Evolutionary conservation across 768 basidiomycete species (phyloP).

Genomic region (Sarcomyxa edulis): DNA sequence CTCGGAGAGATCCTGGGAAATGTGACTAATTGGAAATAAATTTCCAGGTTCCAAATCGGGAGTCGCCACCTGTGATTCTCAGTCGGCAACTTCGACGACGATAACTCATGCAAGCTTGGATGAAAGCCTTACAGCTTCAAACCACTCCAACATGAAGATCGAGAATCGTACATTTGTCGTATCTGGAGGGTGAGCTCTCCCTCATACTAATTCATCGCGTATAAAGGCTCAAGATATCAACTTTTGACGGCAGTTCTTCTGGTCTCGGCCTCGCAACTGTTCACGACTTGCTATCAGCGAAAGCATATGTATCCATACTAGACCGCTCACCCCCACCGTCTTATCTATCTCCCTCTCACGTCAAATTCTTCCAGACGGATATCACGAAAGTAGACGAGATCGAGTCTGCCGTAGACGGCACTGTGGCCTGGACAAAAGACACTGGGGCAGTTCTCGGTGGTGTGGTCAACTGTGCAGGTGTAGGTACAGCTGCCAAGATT

Average conservation of each 20-base stretch:
- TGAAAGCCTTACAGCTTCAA: not conserved
- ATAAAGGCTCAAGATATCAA: no score
- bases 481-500: slow-evolving; percentile 39
- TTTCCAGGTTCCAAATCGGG: no score
- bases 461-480: slow-evolving; percentile 55
- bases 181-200: slow-evolving; percentile 44
- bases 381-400: slow-evolving; percentile 32
- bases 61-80: slow-evolving; percentile 1
- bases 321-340: slow-evolving; percentile 38
- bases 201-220: not conserved
- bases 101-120: not conserved
- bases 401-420: slow-evolving; percentile 29
- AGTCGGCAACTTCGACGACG: not conserved
- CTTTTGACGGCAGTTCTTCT: slow-evolving; percentile 47
- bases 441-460: slow-evolving; percentile 48
- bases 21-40: no score
- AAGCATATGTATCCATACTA: slow-evolving; percentile 46
- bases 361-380: slow-evolving; percentile 37
- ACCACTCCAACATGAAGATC: slow-evolving; percentile 34
- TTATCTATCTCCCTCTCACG: slow-evolving; percentile 16
- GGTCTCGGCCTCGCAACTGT: slow-evolving; percentile 54
- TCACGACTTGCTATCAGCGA: slow-evolving; percentile 33
- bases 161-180: slow-evolving; percentile 49
- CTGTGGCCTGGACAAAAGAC: slow-evolving; percentile 33
- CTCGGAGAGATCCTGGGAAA: no score